Percentiles rank a stretch among this genome's conserved stretches.
Conservation (phyloP, 2,329 filamentous ascomycete species). For the Colletotrichum spaethianum region DNA sequence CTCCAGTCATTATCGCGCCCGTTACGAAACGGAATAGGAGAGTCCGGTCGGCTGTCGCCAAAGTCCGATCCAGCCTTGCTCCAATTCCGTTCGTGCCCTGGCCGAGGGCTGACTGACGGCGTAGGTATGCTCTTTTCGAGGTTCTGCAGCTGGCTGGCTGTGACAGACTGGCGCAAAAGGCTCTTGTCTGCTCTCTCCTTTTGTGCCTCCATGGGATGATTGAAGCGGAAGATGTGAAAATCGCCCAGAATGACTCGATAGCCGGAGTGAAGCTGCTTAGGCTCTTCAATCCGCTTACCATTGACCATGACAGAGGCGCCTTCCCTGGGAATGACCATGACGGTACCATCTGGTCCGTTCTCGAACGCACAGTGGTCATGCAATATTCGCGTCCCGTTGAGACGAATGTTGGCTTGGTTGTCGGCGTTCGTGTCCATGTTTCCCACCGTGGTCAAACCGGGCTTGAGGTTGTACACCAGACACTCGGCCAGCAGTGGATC, state of each 20-base stretch:
- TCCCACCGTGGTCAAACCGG: constrained; percentile 92
- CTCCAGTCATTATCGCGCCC: constrained; percentile 94
- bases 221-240: constrained; percentile 99
- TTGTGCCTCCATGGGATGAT: constrained; percentile 95
- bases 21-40: constrained; percentile 78
- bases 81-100: constrained; percentile 82
- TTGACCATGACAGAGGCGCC: constrained; percentile 99
- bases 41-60: constrained; percentile 84
- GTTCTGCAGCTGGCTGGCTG: constrained; percentile 71
- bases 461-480: constrained; percentile 97
- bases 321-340: constrained; percentile 90
- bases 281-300: constrained; percentile 88
- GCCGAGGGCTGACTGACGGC: constrained; percentile 73
- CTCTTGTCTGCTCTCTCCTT: constrained; percentile 93
- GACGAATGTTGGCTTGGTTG: constrained; percentile 85
- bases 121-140: constrained; percentile 72
- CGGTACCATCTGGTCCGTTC: constrained; percentile 86
- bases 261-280: constrained; percentile 88
- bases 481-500: constrained; percentile 95
- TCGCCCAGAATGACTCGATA: constrained; percentile 96
- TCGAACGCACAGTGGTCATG: constrained; percentile 95
- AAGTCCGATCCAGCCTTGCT: constrained; percentile 86
- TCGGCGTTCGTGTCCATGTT: constrained; percentile 89
- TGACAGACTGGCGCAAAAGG: constrained; percentile 85
- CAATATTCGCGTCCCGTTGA: constrained; percentile 94